Conservation (phyloP, 106 monocot species). For the Iris macrosiphon region DNA sequence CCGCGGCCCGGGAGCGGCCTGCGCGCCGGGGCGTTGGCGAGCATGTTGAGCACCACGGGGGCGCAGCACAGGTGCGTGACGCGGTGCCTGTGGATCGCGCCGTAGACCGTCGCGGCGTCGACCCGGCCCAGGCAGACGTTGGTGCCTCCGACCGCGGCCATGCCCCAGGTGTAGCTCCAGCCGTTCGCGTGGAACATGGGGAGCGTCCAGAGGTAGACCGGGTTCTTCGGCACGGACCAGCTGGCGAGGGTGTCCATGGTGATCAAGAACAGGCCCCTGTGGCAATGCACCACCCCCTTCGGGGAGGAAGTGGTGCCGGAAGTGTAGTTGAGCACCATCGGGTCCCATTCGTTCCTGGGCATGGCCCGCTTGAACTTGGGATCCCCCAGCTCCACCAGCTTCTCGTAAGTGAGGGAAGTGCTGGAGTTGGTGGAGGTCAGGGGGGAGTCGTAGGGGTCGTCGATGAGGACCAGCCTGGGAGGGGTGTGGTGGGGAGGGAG, state of each 20-base stretch:
- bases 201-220: slow-evolving; percentile 79
- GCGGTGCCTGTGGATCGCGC: slow-evolving; percentile 31
- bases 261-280: slow-evolving; percentile 54
- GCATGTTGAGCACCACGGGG: slow-evolving; percentile 81
- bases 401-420: slow-evolving; percentile 38
- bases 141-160: slow-evolving; percentile 66
- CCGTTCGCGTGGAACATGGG: slow-evolving; percentile 93
- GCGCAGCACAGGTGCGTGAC: slow-evolving; percentile 85
- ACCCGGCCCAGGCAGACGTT: slow-evolving; percentile 78
- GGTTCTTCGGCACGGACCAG: slow-evolving; percentile 40
- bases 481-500: not conserved
- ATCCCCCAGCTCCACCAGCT: slow-evolving; percentile 33
- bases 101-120: slow-evolving; percentile 36
- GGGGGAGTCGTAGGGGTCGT: slow-evolving; percentile 21
- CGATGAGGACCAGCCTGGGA: slow-evolving; percentile 29
- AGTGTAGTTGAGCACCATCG: slow-evolving; percentile 83
- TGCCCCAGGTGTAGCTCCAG: slow-evolving; percentile 74
- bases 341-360: slow-evolving; percentile 61
- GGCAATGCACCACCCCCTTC: slow-evolving; percentile 85
- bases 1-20: slow-evolving; percentile 7
- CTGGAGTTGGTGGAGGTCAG: not conserved
- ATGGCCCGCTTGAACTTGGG: slow-evolving; percentile 55
- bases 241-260: slow-evolving; percentile 41
- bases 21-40: slow-evolving; percentile 31
- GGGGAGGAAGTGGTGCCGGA: slow-evolving; percentile 84